A percentile compares a stretch with the other conserved stretches of the same genome.
Evolutionary conservation across 169 alveolate genomes (phyloP).

Genomic region (Fabrea salina): DNA sequence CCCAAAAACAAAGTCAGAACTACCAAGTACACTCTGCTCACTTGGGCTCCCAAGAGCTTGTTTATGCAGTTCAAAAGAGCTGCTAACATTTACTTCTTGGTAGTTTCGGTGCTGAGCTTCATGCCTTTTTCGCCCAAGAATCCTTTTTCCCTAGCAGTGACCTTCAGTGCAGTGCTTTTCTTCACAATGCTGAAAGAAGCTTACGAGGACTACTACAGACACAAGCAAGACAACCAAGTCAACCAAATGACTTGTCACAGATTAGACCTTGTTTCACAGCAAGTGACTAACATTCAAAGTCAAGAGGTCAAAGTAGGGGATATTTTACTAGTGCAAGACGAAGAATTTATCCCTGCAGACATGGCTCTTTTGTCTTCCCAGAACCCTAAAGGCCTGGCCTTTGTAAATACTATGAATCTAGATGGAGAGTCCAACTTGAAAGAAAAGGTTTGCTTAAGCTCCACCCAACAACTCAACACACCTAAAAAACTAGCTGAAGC

Average conservation of each 20-base stretch:
- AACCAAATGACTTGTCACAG: background rate
- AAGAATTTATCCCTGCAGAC: constrained; percentile 93
- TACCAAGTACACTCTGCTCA: constrained; percentile 61
- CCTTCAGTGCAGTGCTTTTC: constrained; percentile 43
- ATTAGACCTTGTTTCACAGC: background rate
- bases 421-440: constrained; percentile 97
- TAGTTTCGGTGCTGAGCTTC: constrained; percentile 45
- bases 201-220: background rate
- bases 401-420: constrained; percentile 93
- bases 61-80: constrained; percentile 62
- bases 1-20: constrained; percentile 62
- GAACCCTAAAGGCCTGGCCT: constrained; percentile 87
- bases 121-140: constrained; percentile 45
- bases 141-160: constrained; percentile 39
- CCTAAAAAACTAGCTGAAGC: background rate
- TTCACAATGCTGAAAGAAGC: constrained; percentile 46
- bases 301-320: constrained; percentile 34
- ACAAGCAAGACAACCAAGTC: background rate
- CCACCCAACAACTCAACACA: background rate
- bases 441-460: constrained; percentile 28
- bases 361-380: constrained; percentile 87
- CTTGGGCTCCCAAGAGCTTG: constrained; percentile 73
- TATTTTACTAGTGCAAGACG: constrained; percentile 83
- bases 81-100: constrained; percentile 74
- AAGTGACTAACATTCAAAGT: background rate